Base-by-base conservation (phyloP, 176 grass and related monocot species). In the Bothriochloa decipiens region DNA sequence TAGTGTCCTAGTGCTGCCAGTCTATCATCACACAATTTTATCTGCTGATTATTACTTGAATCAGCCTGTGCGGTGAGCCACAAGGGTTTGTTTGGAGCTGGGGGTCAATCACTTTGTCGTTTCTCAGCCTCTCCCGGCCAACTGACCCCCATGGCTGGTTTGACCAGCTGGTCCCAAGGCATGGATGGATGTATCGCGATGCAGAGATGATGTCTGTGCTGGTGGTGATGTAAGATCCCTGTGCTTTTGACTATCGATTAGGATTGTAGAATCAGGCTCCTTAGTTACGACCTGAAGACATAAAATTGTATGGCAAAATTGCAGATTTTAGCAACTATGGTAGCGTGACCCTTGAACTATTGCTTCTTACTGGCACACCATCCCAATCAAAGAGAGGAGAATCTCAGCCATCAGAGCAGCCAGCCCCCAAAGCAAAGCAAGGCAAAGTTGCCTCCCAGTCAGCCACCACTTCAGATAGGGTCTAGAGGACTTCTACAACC, bases 361-460 rank as follows among this genome's bases (percentile, higher is more conserved):
- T 10, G 58, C 7, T 64, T 50, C 3, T 29, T 50, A 47, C 45
- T 27, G 70, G 36, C 36, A 62, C 13, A 6, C 18, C 78, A 68
- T 87, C 78, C 17, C 26, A 68, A 60, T 76, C 70, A 75, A 42
- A 11, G 29, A 53, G 35, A 66, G 35, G 47, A 29, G 43, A 29
- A 52, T 50, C 25, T 61, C 57, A 23, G 22, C 25, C 1, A 27
- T 75, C 27, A 53, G 46, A 69, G 52, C 65, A 26, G 6, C 33
- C 58, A 67, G 61, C 8, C 33, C 3, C 70, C n/a, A 1, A 86
- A 72, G 67, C 76, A 50, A 86, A 65, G 85, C 33, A 46, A 85
- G 23, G 36, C 42, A 22, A 75, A 75, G 49, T 42, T 69, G 22
- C 45, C 45, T 23, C 27, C 26, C 26, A 74, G 72, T 52, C 46